A percentile compares a stretch with the other conserved stretches of the same genome.
phyloP scores from a whole-genome alignment of 2,329 filamentous ascomycete species.

The Diaporthe sp. region DNA sequence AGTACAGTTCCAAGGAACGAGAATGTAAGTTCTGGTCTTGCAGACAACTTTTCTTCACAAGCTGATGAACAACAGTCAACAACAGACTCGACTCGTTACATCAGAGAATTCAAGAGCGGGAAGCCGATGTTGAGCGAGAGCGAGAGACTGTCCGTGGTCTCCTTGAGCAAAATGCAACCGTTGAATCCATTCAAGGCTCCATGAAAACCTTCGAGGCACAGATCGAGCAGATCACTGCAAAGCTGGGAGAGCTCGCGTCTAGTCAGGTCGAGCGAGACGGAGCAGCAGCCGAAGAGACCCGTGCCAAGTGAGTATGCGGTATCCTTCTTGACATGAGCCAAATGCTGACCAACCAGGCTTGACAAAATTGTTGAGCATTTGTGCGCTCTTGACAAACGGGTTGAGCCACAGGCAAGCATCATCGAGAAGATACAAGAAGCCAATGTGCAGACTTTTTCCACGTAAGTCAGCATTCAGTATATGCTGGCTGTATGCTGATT shows the following conservation, averaged over 20 bases:
- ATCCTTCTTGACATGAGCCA: background rate
- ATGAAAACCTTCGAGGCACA: constrained; percentile 26
- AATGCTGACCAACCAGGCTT: constrained; percentile 31
- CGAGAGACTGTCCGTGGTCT: constrained; percentile 33
- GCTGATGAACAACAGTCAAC: constrained; percentile 38
- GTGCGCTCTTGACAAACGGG: background rate
- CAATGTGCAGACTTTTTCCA: constrained; percentile 20
- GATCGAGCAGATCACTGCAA: constrained; percentile 30
- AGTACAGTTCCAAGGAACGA: constrained; percentile 34
- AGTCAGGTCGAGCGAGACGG: constrained; percentile 36
- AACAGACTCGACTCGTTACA: constrained; percentile 42
- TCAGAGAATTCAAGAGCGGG: constrained; percentile 37
- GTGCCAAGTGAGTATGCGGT: constrained; percentile 31
- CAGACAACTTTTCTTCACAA: constrained; percentile 3
- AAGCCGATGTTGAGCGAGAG: constrained; percentile 28
- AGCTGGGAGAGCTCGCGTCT: constrained; percentile 12
- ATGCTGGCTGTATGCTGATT: background rate
- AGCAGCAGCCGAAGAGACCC: constrained; percentile 32
- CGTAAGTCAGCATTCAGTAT: constrained; percentile 19
- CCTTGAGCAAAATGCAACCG: constrained; percentile 26
- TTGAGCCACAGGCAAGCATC: constrained; percentile 5
- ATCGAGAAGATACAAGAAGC: constrained; percentile 29
- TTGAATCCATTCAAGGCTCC: constrained; percentile 19
- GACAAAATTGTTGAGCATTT: constrained; percentile 30
- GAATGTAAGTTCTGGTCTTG: constrained; percentile 37